Percentiles rank a stretch among this genome's conserved stretches.
Conservation (phyloP, 164 flowering plant species). For the Umbilicus rupestris region DNA sequence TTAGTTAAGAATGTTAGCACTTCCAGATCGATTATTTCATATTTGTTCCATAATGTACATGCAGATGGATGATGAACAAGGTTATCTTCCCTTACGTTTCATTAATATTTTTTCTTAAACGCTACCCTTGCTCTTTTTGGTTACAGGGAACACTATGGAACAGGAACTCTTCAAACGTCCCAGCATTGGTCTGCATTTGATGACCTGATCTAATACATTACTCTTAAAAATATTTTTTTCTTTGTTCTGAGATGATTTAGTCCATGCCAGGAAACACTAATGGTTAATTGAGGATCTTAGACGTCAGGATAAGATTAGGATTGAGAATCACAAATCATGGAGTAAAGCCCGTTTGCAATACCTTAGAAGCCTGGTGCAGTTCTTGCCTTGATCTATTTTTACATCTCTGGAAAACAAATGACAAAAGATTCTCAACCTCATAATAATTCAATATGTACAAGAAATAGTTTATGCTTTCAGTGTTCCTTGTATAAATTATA, state of each 20-base stretch:
- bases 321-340: no score
- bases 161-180: constrained; percentile 32
- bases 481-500: background rate
- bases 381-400: background rate
- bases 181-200: constrained; percentile 42
- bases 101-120: background rate
- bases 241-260: background rate
- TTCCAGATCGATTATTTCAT: background rate
- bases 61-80: no score
- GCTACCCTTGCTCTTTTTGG: background rate
- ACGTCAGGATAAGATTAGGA: background rate
- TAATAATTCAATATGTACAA: background rate
- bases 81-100: background rate
- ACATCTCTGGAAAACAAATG: background rate
- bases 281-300: background rate
- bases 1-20: background rate
- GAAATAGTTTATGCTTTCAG: background rate
- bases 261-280: background rate
- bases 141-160: constrained; percentile 30
- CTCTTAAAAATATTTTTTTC: background rate
- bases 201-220: background rate
- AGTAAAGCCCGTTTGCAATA: background rate
- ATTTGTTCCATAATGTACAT: background rate
- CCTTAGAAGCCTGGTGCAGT: background rate
- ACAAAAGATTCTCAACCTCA: background rate